Base-by-base conservation (phyloP, 495 filamentous ascomycete genomes). In the Aspergillus funiculosus region DNA sequence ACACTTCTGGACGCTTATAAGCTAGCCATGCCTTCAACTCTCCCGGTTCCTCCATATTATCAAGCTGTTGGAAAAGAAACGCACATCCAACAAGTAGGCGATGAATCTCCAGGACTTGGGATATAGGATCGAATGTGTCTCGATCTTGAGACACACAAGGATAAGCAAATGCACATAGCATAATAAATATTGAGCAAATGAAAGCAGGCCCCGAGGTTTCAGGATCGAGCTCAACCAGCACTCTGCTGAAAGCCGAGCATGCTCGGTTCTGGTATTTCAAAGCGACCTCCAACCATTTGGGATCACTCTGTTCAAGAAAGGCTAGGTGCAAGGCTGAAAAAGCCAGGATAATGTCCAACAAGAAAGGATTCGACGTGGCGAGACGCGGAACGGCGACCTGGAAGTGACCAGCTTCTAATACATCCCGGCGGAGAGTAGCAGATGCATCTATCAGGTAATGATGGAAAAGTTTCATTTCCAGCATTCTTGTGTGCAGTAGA, bases 261-360 rank as follows among this genome's bases (percentile, higher is more conserved):
- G 67, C 58, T 10, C 60, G 58, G 25, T 55, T 61, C 41, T 71
- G 67, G 30, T 71, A 68, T 19, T 57, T 52, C 19, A 66, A 51
- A 0, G 63, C 67, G 11, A 56, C 39, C 26, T 68, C 60, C 8
- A 68, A 30, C 63, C 63, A 67, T 9, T 51, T 51, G n/a, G 56
- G 56, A 17, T 67, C 57, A 14, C 57, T 52, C 7, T 46, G 14
- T 27, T 69, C 63, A 1, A 63, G n/a, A 27, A 64, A 62, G 3
- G 65, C 64, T 20, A 77, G 52, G 40, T 77, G 73, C 24, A 74
- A 50, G 4, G 73, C 67, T 4, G 72, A 64, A 5, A 77, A 43
- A 1, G 73, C 72, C 4, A 76, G 54, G 5, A 77, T 59, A 37
- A 63, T 66, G 48, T 75, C 72, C 37, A 77, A 54, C 7, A 76